Evolutionary conservation across 108 stramenopile species (phyloP), one percentile per base, ranked within the genome.

Genomic region (Epithemia pelagica): DNA sequence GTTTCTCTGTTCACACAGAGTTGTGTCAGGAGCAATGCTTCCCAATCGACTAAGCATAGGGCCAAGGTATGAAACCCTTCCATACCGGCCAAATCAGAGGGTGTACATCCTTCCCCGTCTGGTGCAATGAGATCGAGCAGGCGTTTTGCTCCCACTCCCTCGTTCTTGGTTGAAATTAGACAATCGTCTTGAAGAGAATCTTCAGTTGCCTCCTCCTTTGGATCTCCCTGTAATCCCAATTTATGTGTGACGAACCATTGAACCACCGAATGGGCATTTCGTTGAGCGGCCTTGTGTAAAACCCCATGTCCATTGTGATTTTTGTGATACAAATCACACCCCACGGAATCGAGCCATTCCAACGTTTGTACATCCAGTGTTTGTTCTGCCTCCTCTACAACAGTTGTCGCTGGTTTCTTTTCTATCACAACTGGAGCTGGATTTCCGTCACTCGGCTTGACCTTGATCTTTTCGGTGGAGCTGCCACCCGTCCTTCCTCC

Each of bases 201-300:
- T 5, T 20, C 25, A 54, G 7, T 2, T 2, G 18, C 2, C 33
- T 52, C 58, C 26, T 37, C 20, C 27, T 28, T 30, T 37, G n/a
- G 46, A 22, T 27, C 15, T 27, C 54, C 64, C 10, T 8, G 24
- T 67, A 29, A 18, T 24, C 30, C 27, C 28, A 74, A 27, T 23
- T 31, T 46, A 1, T 31, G 32, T 2, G 79, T 71, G 28, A 74
- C 75, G 53, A 87, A 74, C 89, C 89, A 94, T 37, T 82, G 51
- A 58, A 73, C 75, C 19, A 85, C 79, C 28, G 56, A 59, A 0
- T 20, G 52, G 27, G 75, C 76, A 7, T 86, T 86, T 54, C 92
- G 73, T 72, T 94, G 92, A 7, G 92, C 89, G 19, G 86, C 83
- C 64, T 94, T 94, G 73, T 94, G 92, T 27, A 94, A 58, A 19